Base-by-base conservation (phyloP, 805 yeast genomes). In the Wickerhamomyces tratensis region DNA sequence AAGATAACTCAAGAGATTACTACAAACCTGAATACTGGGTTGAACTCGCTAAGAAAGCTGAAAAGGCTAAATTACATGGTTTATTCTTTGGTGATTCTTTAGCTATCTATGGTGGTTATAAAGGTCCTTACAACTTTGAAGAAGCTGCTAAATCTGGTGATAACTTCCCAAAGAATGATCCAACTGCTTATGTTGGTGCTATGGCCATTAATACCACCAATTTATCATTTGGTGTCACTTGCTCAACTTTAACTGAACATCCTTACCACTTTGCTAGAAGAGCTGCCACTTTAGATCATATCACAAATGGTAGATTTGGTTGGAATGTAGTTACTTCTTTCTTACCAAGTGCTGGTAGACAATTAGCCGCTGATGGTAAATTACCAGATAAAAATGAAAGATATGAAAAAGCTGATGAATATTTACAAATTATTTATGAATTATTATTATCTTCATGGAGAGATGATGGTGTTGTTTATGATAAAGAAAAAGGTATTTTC, bases 261-360 rank as follows among this genome's bases (percentile, higher is more conserved):
- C 71, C 71, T 0, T 67, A 63, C 39, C 66, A 61, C 46, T 56
- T 67, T 38, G 64, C 69, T 14, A 52, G 71, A 46, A 53, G 71
- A 37, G 47, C 64, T 38, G 67, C 70, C 7, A 68, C 72, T 2
- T 53, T 67, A 37, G 72, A 67, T 46, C 68, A 67, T 40, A 58
- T 67, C 40, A 58, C 69, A 5, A 55, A 56, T 15, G 72, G 72
- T 12, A 57, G 72, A 46, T 49, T 68, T 39, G 72, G 72, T 15
- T 67, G 72, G 72, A 67, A 67, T 44, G 59, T 67, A 15, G 72
- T 67, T 33, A 62, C 70, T 7, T 62, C 69, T 5, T 65, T 66
- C 40, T 51, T 67, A 42, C 69, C 67, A 42, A 57, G 65, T 47
- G 72, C 72, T 6, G 64, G 71, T 7, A 52, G 64, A 46, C 64